These are phyloP conservation scores for Raffaelea albimanens DNA, from an alignment of 2,329 filamentous ascomycete species.

Conservation along the genomic window DNA sequence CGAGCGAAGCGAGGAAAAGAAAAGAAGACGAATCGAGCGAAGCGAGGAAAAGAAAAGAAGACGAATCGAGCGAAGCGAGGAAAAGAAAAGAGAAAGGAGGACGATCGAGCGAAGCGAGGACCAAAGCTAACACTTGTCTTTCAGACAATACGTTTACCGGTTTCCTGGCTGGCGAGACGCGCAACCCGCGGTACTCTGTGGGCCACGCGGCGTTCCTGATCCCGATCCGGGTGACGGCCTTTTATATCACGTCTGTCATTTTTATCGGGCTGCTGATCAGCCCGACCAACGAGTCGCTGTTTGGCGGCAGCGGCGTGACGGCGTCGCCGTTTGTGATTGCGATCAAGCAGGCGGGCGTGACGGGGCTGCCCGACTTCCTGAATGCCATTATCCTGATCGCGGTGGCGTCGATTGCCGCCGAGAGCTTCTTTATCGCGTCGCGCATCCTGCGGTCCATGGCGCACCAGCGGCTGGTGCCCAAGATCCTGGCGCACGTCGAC, in stretches of 20 bases:
- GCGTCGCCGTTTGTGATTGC: constrained; percentile 2
- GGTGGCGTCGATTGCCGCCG: constrained; percentile 34
- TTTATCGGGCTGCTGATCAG: constrained; percentile 1
- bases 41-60: background rate
- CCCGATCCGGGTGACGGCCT: constrained; percentile 1
- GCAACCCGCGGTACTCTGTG: constrained; percentile 1
- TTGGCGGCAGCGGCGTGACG: background rate
- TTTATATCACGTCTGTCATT: background rate
- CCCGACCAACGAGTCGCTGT: background rate
- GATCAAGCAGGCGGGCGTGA: background rate
- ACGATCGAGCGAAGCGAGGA: no score
- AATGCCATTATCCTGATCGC: background rate
- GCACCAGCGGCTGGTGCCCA: constrained; percentile 48
- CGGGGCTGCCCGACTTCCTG: constrained; percentile 1
- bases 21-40: background rate
- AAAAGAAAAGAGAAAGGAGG: no score
- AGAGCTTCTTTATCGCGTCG: constrained; percentile 47
- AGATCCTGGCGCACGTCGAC: constrained; percentile 46
- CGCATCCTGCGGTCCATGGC: constrained; percentile 49
- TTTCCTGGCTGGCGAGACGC: constrained; percentile 1
- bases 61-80: background rate
- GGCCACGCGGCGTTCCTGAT: constrained; percentile 1
- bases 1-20: no score
- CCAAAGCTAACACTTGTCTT: background rate
- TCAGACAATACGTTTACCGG: constrained; percentile 6